A percentile compares a stretch with the other conserved stretches of the same genome.
Conservation (phyloP, 1,284 basidiomycete species). For the Baeospora myosura region DNA sequence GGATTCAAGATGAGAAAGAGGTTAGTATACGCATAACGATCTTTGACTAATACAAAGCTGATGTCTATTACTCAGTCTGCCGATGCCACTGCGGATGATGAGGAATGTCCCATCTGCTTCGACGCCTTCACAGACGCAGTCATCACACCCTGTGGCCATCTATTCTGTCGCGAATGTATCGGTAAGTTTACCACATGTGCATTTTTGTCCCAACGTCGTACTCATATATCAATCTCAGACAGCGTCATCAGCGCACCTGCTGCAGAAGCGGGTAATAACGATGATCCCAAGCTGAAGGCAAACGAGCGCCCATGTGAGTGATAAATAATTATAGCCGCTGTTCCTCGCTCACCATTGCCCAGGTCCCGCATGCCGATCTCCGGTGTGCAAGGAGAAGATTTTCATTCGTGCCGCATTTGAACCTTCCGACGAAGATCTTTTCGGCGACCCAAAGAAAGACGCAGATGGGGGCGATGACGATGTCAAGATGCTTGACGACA, state of each 20-base stretch:
- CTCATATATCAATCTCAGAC: constrained; percentile 19
- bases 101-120: constrained; percentile 50
- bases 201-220: constrained; percentile 1
- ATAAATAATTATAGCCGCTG: too few species aligned
- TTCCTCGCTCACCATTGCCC: constrained; percentile 2
- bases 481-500: constrained; percentile 18
- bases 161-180: constrained; percentile 46
- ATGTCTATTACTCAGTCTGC: constrained; percentile 26
- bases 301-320: constrained; percentile 41
- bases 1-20: constrained; percentile 40
- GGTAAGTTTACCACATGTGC: too few species aligned
- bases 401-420: constrained; percentile 45
- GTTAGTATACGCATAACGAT: constrained; percentile 21
- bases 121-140: constrained; percentile 40
- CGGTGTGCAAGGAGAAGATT: constrained; percentile 32
- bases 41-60: background rate
- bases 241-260: constrained; percentile 31
- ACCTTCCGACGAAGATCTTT: constrained; percentile 38
- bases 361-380: constrained; percentile 45
- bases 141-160: constrained; percentile 41
- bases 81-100: constrained; percentile 39
- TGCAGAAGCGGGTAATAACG: constrained; percentile 25
- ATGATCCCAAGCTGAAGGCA: constrained; percentile 23
- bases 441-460: constrained; percentile 14
- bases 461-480: constrained; percentile 17